Percentiles rank a stretch among this genome's conserved stretches.
Evolutionary conservation across 1,284 basidiomycete species (phyloP).

Genomic region (Rhodotorula sp.): DNA sequence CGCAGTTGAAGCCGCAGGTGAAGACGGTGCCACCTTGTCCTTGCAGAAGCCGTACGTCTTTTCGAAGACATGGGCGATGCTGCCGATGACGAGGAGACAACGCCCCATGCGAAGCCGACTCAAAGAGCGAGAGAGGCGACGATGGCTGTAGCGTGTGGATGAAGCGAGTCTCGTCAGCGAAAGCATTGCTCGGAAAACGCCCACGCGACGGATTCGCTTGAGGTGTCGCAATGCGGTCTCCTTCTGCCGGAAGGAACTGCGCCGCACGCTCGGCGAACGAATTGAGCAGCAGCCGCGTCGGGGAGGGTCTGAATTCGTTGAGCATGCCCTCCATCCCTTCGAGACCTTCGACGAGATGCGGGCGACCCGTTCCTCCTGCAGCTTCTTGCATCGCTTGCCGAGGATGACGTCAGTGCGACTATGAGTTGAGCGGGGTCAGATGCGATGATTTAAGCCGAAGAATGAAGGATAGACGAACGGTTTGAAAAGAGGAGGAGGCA

Average conservation of each 20-base stretch:
- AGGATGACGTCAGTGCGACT: constrained; percentile 53
- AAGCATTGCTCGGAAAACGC: neutral
- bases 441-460: neutral
- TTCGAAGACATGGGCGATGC: constrained; percentile 40
- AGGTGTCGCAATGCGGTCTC: no score
- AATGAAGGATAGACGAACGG: constrained; percentile 28
- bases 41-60: constrained; percentile 25
- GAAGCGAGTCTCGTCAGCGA: constrained; percentile 32
- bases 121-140: constrained; percentile 48
- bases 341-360: constrained; percentile 50
- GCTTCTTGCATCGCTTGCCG: constrained; percentile 46
- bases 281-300: constrained; percentile 45
- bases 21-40: constrained; percentile 37
- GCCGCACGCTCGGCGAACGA: constrained; percentile 55
- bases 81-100: constrained; percentile 40
- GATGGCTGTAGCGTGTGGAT: constrained; percentile 52
- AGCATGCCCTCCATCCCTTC: constrained; percentile 43
- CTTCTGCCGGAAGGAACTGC: neutral
- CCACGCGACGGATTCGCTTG: no score
- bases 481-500: constrained; percentile 49
- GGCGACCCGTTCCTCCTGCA: constrained; percentile 49
- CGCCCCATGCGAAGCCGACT: constrained; percentile 8
- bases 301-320: constrained; percentile 24
- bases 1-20: constrained; percentile 57
- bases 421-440: neutral